Evolutionary conservation across 257 asterid genomes (phyloP), one percentile per base, ranked within the genome.

Genomic region (Lycium ferocissimum): DNA sequence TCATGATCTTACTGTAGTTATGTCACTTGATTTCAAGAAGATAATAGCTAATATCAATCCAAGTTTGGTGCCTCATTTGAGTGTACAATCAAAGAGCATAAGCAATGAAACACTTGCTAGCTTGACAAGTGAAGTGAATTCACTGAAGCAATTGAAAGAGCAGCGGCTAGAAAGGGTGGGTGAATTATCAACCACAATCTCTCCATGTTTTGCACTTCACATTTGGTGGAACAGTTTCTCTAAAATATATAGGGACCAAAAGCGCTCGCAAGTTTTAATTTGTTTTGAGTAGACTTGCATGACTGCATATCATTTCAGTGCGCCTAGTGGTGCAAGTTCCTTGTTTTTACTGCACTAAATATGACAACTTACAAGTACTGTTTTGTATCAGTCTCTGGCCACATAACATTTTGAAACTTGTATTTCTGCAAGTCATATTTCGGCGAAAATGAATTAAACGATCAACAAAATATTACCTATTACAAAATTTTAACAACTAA

Each of bases 71-170:
- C 90, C 88, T 86, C 43, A 86, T 81, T 87, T 49, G 70, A 82
- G 82, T 88, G 92, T 91, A 85, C 92, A 90, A 82, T 83, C 94
- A 58, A 92, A 85, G 92, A 85, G 94, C 91, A 92, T 94, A 87
- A 91, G 94, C 93, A 91, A 94, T 67, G 97, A 88, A 86, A 91
- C 92, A 43, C 91, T 94, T 61, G 95, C 97, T 69, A 91, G 93
- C 89, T 86, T 93, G 84, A 92, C 94, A 59, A 87, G 89, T 71
- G 88, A 91, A 84, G 80, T 93, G 88, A 89, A 87, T 86, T 90
- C 87, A 63, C 91, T 94, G 87, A 94, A 84, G 90, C 93, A 94
- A 85, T 92, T 93, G 86, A 93, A 94, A 89, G 89, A 87, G 87
- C 91, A 85, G 81, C 89, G 92, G 66, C 81, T 93, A 75, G 91